These are phyloP conservation scores for Penicillium cataractarum DNA, from an alignment of 495 filamentous ascomycete genomes.

Conservation along the genomic window DNA sequence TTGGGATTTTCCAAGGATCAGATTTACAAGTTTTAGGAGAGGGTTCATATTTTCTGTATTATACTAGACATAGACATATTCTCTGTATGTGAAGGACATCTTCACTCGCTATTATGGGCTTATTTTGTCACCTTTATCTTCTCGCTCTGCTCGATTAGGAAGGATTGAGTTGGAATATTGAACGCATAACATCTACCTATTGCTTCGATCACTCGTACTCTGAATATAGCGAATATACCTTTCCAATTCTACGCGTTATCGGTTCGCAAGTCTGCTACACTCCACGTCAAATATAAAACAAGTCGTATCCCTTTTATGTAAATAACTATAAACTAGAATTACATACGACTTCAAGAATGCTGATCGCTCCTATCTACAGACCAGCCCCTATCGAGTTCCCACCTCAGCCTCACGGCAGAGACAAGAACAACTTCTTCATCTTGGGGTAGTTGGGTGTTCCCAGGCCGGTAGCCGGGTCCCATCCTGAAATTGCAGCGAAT, in stretches of 20 bases:
- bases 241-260: neutral
- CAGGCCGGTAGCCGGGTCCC: constrained; percentile 59
- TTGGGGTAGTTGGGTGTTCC: constrained; percentile 57
- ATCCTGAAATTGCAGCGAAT: constrained; percentile 51
- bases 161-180: neutral
- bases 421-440: constrained; percentile 47
- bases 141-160: too few relatives aligned
- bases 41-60: neutral
- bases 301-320: too few relatives aligned
- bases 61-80: neutral
- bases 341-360: neutral
- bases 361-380: neutral
- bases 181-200: neutral
- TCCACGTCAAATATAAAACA: neutral
- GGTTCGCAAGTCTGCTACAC: neutral
- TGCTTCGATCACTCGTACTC: too few relatives aligned
- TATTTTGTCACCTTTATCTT: neutral
- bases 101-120: neutral
- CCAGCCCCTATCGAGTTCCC: neutral
- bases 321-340: constrained; percentile 1
- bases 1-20: constrained; percentile 59
- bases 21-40: constrained; percentile 54
- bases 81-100: neutral
- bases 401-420: constrained; percentile 26
- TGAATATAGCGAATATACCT: neutral